These are phyloP conservation scores for Debaryomycetaceae sp. DNA, from an alignment of 1,139 yeast species.

Conservation along the genomic window DNA sequence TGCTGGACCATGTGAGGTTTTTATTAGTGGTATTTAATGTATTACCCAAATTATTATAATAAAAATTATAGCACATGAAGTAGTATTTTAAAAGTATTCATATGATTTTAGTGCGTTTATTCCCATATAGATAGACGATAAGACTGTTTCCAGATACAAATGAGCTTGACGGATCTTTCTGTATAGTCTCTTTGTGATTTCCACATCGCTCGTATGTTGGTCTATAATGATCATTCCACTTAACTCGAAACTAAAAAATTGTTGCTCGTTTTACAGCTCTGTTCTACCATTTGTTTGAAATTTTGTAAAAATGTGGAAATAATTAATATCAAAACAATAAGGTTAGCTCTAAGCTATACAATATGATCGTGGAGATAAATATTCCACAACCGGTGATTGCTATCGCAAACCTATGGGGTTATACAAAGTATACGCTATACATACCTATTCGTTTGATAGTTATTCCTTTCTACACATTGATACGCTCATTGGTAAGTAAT, in stretches of 20 bases:
- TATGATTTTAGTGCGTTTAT: too few relatives aligned
- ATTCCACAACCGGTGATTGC: conserved; percentile 3
- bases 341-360: too few relatives aligned
- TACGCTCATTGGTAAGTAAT: neutral
- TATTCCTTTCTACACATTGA: neutral
- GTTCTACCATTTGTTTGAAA: too few relatives aligned
- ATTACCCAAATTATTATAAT: neutral
- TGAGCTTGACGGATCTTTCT: too few relatives aligned
- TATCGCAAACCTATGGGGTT: neutral
- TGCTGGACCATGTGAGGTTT: neutral
- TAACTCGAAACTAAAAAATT: too few relatives aligned
- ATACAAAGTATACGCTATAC: neutral
- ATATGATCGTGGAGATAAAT: neutral
- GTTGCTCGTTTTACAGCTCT: too few relatives aligned
- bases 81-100: too few relatives aligned
- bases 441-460: neutral
- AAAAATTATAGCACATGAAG: neutral
- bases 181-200: too few relatives aligned
- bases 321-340: neutral
- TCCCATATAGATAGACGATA: too few relatives aligned
- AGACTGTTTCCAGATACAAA: too few relatives aligned
- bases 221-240: too few relatives aligned
- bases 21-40: neutral
- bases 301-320: neutral
- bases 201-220: too few relatives aligned